Percentiles rank a stretch among this genome's conserved stretches.
Conservation (phyloP, 768 basidiomycete genomes). For the Phallus indusiatus region DNA sequence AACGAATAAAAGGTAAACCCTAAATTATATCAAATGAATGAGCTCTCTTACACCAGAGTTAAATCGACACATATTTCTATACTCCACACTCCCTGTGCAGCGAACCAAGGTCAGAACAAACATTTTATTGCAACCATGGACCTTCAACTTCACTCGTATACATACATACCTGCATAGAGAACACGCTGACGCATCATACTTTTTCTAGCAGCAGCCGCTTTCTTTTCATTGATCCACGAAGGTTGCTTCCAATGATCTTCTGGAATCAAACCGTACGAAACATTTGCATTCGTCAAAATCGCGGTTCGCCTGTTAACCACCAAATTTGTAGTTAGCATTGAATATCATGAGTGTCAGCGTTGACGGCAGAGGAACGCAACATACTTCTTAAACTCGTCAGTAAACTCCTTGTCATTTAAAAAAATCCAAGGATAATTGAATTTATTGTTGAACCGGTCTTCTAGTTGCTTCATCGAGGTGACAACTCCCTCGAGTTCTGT, state of each 20-base stretch:
- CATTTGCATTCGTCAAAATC: slow-evolving; percentile 38
- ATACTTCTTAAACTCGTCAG: slow-evolving; percentile 61
- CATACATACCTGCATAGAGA: slow-evolving; percentile 62
- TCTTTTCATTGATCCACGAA: slow-evolving; percentile 60
- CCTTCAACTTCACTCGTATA: slow-evolving; percentile 22
- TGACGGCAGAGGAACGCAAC: too few relatives aligned
- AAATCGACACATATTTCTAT: slow-evolving; percentile 73
- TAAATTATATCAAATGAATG: not conserved
- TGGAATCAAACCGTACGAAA: slow-evolving; percentile 55
- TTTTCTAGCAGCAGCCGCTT: slow-evolving; percentile 41
- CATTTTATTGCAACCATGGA: not conserved
- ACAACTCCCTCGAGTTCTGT: slow-evolving; percentile 50
- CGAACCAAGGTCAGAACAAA: not conserved
- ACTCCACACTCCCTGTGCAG: slow-evolving; percentile 5
- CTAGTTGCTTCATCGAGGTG: slow-evolving; percentile 62
- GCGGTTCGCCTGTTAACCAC: slow-evolving; percentile 29
- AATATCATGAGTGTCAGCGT: too few relatives aligned
- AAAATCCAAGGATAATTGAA: slow-evolving; percentile 83
- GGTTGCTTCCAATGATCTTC: slow-evolving; percentile 63
- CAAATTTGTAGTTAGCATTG: slow-evolving; percentile 18
- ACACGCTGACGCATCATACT: slow-evolving; percentile 45
- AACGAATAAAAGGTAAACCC: not conserved
- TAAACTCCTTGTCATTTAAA: slow-evolving; percentile 78
- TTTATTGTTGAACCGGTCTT: slow-evolving; percentile 77
- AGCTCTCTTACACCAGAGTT: slow-evolving; percentile 54